phyloP scores from a whole-genome alignment of 2,329 filamentous ascomycete species.

The Leptographium galeiforme region DNA sequence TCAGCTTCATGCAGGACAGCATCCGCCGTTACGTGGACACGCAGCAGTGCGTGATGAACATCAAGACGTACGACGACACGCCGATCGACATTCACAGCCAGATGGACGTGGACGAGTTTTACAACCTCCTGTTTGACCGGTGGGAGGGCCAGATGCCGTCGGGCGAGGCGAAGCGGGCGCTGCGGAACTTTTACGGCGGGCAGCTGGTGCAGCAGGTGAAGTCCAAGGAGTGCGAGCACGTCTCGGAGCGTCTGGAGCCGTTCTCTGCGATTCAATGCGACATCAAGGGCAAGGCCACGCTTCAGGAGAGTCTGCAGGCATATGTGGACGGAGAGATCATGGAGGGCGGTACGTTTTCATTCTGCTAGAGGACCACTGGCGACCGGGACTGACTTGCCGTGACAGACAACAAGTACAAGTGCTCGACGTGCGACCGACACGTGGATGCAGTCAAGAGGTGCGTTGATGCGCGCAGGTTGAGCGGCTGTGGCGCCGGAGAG shows the following conservation, averaged over 20 bases:
- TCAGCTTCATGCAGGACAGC: slow-evolving; percentile 75
- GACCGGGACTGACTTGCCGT: not conserved
- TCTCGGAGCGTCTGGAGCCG: slow-evolving; percentile 78
- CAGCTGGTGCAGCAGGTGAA: slow-evolving; percentile 90
- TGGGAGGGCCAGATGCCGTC: slow-evolving; percentile 71
- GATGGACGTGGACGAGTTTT: slow-evolving; percentile 98
- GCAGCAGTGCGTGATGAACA: slow-evolving; percentile 54
- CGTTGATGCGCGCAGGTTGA: slow-evolving; percentile 1
- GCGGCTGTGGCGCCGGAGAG: not conserved
- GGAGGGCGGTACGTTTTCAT: slow-evolving; percentile 56
- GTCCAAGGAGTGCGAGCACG: slow-evolving; percentile 85
- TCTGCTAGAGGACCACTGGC: not conserved
- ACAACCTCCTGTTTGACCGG: slow-evolving; percentile 81
- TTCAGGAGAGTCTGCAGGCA: slow-evolving; percentile 82
- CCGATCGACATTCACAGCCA: slow-evolving; percentile 78
- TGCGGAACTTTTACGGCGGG: slow-evolving; percentile 80
- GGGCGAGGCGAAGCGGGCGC: slow-evolving; percentile 52
- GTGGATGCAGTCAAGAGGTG: slow-evolving; percentile 87
- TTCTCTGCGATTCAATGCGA: slow-evolving; percentile 95
- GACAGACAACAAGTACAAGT: slow-evolving; percentile 92
- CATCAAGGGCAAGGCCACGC: slow-evolving; percentile 76
- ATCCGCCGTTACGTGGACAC: slow-evolving; percentile 64
- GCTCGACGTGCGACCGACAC: slow-evolving; percentile 73
- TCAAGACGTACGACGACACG: slow-evolving; percentile 71
- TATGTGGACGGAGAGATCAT: slow-evolving; percentile 94